Evolutionary conservation across 352 stramenopile genomes (phyloP), one percentile per base, ranked within the genome.

Genomic region (Phytophthora chlamydospora): DNA sequence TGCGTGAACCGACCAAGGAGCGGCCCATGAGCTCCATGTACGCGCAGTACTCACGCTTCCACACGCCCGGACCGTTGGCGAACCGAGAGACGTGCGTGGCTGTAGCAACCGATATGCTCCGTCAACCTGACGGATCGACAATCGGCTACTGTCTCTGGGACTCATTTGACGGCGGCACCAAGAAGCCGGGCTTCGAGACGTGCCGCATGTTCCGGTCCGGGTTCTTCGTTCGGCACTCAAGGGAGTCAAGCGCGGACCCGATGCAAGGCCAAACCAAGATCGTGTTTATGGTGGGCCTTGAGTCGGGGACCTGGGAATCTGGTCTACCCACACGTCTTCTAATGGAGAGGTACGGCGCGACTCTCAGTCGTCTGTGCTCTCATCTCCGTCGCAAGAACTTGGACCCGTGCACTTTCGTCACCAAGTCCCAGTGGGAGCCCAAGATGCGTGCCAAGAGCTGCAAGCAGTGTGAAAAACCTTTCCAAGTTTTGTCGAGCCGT

Each of bases 131-230:
- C 27, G 69, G 75, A 16, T 75, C 75, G 3, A 84, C 66, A 0
- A 70, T 84, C 38, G 77, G 75, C 62, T 87, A 87, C 47, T 87
- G 75, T 24, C 72, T 87, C 24, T 84, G 73, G 77, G 70, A 87
- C 35, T 84, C 77, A 7, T 61, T 87, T 19, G 66, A 80, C 14
- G 61, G 70, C 38, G 49, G 45, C 13, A 35, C 49, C n/a, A 60
- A 59, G 13, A 60, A 51, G 2, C 57, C 62, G 10, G 53, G 68
- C 10, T 41, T 70, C 34, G 47, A 61, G 12, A 13, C 42, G 5
- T 54, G 49, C 39, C 71, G 47, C 12, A 78, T 72, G 56, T 81
- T 83, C 59, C 61, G 71, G 19, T 86, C 76, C 9, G 76, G 76
- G n/a, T 86, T 83, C 53, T 81, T 80, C 53, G 57, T 77, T 11